Base-by-base conservation (phyloP, 129 eudicot species). In the Tagetes patula region DNA sequence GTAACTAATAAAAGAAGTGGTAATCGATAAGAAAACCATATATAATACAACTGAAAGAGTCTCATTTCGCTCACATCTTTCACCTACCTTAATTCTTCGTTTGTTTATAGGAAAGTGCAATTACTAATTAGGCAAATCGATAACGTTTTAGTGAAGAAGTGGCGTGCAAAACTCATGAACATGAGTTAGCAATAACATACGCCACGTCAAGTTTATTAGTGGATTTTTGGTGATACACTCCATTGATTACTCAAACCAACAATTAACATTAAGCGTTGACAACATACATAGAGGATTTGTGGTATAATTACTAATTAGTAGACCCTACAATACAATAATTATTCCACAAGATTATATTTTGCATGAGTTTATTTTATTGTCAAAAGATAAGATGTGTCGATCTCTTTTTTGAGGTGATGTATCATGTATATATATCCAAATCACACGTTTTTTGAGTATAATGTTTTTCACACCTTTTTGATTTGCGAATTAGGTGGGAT, bases 161-260 rank as follows among this genome's bases (percentile, higher is more conserved):
- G 7, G 65, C 75, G 75, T 71, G 75, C 65, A 40, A 71, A 71
- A 71, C 65, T 54, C 66, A 71, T 53, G 8, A 39, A 39, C 12
- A 61, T 61, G 14, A 32, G n/a, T 10, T n/a, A 33, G n/a, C 14
- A 59, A 33, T 31, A n/a, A 13, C 13, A 37, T 12, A 54, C 34
- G 45, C 40, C 31, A 40, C 11, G 63, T 71, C 40, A 40, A 2
- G 63, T 71, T 71, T 55, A 54, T 71, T 55, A 54, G 75, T 71
- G 75, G 75, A 54, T 39, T 71, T 71, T 36, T 71, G 45, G 52
- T 70, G 39, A 70, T 39, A 54, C 65, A 70, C 52, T 71, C 52
- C 53, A 54, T 27, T 71, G 53, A 54, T 54, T 55, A 52, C 46
- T 70, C 20, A 48, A 48, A 32, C 43, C 46, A 65, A 54, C 75